Conservation (phyloP, 2,329 filamentous ascomycete genomes). For the Diaporthe nobilis region DNA sequence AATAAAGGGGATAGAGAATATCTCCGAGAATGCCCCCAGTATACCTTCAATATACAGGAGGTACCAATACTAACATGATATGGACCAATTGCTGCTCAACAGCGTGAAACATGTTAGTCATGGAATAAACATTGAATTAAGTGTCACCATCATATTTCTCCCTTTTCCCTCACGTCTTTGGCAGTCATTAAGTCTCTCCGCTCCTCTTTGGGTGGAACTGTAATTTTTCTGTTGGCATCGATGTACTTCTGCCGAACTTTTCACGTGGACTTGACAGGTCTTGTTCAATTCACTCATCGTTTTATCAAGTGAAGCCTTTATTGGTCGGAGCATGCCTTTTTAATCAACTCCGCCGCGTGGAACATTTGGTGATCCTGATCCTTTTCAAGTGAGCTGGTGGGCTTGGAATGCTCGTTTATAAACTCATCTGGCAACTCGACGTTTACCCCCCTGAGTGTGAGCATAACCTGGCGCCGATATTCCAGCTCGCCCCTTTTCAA, state of each 20-base stretch:
- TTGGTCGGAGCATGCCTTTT: not conserved
- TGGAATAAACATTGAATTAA: not conserved
- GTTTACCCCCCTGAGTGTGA: not conserved
- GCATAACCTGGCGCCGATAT: not conserved
- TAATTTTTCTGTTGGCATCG: too few species aligned
- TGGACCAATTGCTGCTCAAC: not conserved
- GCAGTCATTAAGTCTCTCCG: not conserved
- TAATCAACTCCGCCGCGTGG: not conserved
- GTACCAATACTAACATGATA: not conserved
- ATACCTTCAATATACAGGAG: not conserved
- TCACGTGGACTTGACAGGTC: too few species aligned
- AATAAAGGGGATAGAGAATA: not conserved
- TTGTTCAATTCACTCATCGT: not conserved
- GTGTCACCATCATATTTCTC: not conserved
- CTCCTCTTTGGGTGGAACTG: too few species aligned
- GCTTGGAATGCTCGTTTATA: not conserved
- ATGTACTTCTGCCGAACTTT: too few species aligned
- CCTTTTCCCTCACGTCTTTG: too few species aligned
- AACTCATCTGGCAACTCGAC: not conserved
- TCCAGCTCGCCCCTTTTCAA: not conserved
- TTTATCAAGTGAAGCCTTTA: not conserved
- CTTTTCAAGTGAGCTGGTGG: not conserved
- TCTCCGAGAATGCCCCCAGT: not conserved
- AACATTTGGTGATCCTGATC: not conserved
- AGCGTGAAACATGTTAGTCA: not conserved